These are phyloP conservation scores for Umbellularia californica DNA, from an alignment of 164 flowering plant genomes.

Conservation along the genomic window DNA sequence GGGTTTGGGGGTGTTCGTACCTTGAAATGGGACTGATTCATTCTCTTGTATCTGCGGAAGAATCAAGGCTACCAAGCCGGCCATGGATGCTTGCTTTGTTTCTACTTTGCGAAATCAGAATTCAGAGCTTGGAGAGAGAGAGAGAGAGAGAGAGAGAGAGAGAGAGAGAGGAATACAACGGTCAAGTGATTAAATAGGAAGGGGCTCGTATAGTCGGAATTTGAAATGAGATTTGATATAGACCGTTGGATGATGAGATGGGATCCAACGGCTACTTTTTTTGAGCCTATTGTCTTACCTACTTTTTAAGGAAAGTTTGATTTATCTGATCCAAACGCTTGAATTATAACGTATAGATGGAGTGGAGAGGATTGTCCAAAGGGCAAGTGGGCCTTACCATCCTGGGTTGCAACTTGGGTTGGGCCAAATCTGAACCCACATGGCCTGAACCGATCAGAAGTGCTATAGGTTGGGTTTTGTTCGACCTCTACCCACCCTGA, in stretches of 20 bases:
- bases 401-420: too few relatives aligned
- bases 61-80: background rate
- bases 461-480: too few relatives aligned
- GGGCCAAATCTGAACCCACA: too few relatives aligned
- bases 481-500: too few relatives aligned
- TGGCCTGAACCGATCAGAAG: too few relatives aligned
- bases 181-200: background rate
- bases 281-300: too few relatives aligned
- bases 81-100: background rate
- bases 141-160: background rate
- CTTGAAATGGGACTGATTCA: background rate
- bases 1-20: background rate
- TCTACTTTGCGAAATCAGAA: background rate
- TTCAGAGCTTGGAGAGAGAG: background rate
- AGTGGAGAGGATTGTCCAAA: too few relatives aligned
- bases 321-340: too few relatives aligned
- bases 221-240: background rate
- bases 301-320: too few relatives aligned
- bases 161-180: background rate
- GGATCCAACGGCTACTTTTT: background rate
- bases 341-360: too few relatives aligned
- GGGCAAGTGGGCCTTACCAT: too few relatives aligned
- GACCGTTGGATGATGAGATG: background rate
- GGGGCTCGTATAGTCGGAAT: background rate
- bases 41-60: background rate